phyloP scores from a whole-genome alignment of 2,329 filamentous ascomycete genomes.

The Paecilomyces dactylethromorphus region DNA sequence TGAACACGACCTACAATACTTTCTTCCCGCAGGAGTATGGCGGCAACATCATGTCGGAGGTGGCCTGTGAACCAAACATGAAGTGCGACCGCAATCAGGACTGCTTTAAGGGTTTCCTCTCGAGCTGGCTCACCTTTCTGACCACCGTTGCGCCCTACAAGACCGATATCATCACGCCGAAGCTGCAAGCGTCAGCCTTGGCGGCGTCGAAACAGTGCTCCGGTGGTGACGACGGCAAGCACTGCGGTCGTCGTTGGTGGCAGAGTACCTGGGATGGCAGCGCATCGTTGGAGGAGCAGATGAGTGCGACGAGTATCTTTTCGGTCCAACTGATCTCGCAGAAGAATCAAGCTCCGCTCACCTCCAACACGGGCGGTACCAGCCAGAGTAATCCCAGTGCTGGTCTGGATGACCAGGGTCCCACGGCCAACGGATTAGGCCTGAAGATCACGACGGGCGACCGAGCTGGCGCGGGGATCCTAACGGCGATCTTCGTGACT shows the following conservation, averaged over 20 bases:
- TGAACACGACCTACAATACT: conserved; percentile 41
- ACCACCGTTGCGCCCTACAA: conserved; percentile 58
- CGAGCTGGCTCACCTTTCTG: conserved; percentile 59
- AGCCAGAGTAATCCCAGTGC: conserved; percentile 43
- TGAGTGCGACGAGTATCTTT: conserved; percentile 34
- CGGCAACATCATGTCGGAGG: conserved; percentile 57
- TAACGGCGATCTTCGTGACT: conserved; percentile 7
- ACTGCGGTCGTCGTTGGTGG: conserved; percentile 46
- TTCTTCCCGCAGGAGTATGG: conserved; percentile 47
- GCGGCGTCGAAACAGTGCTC: conserved; percentile 60
- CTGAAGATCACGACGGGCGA: conserved; percentile 6
- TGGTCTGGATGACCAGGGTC: conserved; percentile 13
- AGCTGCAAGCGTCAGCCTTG: conserved; percentile 52
- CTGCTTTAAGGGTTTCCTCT: conserved; percentile 66
- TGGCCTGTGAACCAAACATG: conserved; percentile 56
- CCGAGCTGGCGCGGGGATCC: conserved; percentile 9
- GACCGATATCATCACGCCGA: conserved; percentile 48
- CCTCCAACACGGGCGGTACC: conserved; percentile 51
- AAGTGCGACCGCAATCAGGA: conserved; percentile 67
- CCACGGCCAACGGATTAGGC: not conserved
- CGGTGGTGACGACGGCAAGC: conserved; percentile 49
- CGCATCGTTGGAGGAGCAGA: conserved; percentile 33
- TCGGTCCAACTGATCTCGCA: conserved; percentile 21
- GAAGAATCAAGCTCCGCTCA: conserved; percentile 32
- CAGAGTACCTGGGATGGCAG: conserved; percentile 29